Conservation (phyloP, 441 rosid species). For the Brassica balearica region DNA sequence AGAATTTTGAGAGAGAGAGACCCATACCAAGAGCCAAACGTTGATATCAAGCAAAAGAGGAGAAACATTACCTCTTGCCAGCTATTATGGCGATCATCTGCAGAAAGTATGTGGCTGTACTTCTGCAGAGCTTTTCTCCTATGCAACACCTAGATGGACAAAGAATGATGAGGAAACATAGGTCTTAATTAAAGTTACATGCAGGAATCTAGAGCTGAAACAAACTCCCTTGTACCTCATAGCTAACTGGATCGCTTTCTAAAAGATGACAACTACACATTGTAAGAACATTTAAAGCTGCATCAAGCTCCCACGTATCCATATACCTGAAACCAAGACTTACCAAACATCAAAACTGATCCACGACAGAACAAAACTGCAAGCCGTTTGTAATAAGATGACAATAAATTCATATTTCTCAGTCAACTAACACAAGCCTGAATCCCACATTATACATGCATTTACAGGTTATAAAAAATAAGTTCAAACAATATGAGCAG, state of each 20-base stretch:
- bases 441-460: background rate
- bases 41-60: constrained; percentile 29
- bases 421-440: constrained; percentile 19
- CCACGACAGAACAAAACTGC: constrained; percentile 13
- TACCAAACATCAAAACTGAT: constrained; percentile 17
- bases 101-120: constrained; percentile 87
- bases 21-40: constrained; percentile 22
- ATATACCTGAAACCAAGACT: constrained; percentile 69
- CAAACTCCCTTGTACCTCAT: constrained; percentile 61
- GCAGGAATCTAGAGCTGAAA: constrained; percentile 33
- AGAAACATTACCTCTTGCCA: constrained; percentile 92
- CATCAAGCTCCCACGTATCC: constrained; percentile 93
- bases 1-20: constrained; percentile 17
- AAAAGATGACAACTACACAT: constrained; percentile 98
- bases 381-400: constrained; percentile 21
- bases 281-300: constrained; percentile 93
- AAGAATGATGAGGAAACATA: constrained; percentile 24
- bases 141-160: constrained; percentile 67
- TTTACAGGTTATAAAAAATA: background rate
- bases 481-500: background rate
- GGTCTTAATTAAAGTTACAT: constrained; percentile 20
- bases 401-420: background rate
- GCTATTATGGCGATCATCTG: constrained; percentile 89
- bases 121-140: constrained; percentile 91
- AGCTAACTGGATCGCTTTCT: constrained; percentile 65